Evolutionary conservation across 768 basidiomycete genomes (phyloP), one percentile per base, ranked within the genome.

Genomic region (Leccinum subgranulosum): DNA sequence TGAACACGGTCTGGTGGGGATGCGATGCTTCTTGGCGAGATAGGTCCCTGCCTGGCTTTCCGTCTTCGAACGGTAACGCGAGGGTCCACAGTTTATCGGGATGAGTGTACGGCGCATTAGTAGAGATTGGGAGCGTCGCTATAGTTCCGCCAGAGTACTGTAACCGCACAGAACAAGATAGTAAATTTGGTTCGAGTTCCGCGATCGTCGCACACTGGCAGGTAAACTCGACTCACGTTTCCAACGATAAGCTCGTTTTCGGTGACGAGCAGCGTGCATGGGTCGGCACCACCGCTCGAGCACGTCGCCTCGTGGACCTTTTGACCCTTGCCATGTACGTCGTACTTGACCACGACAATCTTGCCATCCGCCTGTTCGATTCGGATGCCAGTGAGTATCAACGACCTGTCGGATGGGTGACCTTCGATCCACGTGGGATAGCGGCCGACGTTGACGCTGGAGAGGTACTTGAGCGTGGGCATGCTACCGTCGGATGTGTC

Each of bases 381-480:
- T 28, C 28, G 28, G 28, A 28, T 75, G 0, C 80, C 85, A 11
- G 89, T 75, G 64, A 86, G 86, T 31, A 90, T 75, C 27, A 92
- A 63, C 3, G 82, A 80, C 46, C 73, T 76, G 59, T 87, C 81
- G 0, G 66, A 70, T 0, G 86, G 84, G 65, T 87, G 81, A 7
- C 75, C 73, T 11, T 85, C 80, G 59, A 94, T 78, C 92, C 92
- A 94, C 6, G 90, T 90, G 1, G 91, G 88, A 64, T 84, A 82
- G 61, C 78, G 71, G 27, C 88, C 87, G 34, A 84, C 81, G 9
- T 69, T 66, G 51, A 83, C 64, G 15, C 77, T 60, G 4, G 82
- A 79, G 12, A 74, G 64, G 29, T 81, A 67, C 11, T 73, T 74
- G 55, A 92, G 72, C 23, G 77, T 87, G 71, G 25, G 85, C 79